These are phyloP conservation scores for Jatropha curcas DNA, from an alignment of 345 rosid genomes.

Conservation along the genomic window DNA sequence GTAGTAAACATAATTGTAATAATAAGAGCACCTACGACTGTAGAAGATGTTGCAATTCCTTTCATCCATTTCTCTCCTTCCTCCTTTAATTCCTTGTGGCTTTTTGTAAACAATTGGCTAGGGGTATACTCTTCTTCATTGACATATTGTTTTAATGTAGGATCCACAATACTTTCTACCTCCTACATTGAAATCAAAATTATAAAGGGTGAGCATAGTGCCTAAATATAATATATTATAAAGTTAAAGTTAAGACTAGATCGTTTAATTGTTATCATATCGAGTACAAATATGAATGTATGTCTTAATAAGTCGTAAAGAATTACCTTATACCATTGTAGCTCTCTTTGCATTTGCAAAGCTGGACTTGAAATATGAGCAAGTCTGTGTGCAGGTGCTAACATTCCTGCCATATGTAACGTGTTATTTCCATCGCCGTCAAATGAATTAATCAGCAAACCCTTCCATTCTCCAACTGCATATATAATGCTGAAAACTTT, in stretches of 20 bases:
- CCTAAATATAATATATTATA: no score
- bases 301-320: not conserved
- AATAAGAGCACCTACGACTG: constrained; percentile 22
- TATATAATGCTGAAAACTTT: constrained; percentile 16
- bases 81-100: not conserved
- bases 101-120: constrained; percentile 17
- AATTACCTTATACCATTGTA: constrained; percentile 39
- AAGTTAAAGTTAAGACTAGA: no score
- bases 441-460: not conserved
- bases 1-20: constrained; percentile 21
- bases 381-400: constrained; percentile 23
- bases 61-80: constrained; percentile 25
- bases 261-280: no score
- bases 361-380: constrained; percentile 27
- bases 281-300: no score
- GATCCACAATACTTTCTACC: constrained; percentile 18
- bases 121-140: constrained; percentile 27
- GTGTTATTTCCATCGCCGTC: constrained; percentile 13
- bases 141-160: not conserved
- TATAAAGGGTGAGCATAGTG: no score
- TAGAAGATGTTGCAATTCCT: not conserved
- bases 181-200: constrained; percentile 12
- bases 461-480: not conserved
- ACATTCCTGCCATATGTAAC: constrained; percentile 26
- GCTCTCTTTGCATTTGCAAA: constrained; percentile 37